A percentile compares a stretch with the other conserved stretches of the same genome.
phyloP scores from a whole-genome alignment of 2,329 filamentous ascomycete species.

The Aureobasidium sp. region DNA sequence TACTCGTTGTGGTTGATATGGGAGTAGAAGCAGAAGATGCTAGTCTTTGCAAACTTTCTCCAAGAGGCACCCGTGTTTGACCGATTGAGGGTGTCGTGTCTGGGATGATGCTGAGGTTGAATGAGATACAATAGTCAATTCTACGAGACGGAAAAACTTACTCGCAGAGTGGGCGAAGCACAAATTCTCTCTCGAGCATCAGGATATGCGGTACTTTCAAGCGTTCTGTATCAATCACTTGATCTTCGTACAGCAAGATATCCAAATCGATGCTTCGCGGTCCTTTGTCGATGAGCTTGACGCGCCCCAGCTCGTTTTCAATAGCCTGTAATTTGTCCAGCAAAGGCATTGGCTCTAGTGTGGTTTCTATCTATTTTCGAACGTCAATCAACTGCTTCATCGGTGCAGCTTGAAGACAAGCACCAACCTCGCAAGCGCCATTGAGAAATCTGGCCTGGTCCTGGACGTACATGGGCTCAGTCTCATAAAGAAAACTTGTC shows the following conservation, averaged over 20 bases:
- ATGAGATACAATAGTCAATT: background rate
- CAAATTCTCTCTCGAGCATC: conserved; percentile 88
- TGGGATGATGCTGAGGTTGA: conserved; percentile 32
- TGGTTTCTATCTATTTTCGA: conserved; percentile 64
- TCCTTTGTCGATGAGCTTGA: conserved; percentile 84
- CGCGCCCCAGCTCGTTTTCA: conserved; percentile 68
- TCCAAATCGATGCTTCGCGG: conserved; percentile 93
- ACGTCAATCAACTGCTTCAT: conserved; percentile 14
- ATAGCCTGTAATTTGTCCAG: conserved; percentile 77
- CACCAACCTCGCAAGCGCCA: conserved; percentile 76
- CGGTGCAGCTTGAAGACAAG: background rate
- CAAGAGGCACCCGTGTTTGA: conserved; percentile 15
- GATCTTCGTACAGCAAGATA: conserved; percentile 71
- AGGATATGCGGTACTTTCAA: conserved; percentile 77
- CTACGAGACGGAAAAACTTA: conserved; percentile 30
- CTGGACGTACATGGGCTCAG: conserved; percentile 89
- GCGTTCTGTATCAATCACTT: conserved; percentile 57
- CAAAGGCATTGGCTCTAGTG: conserved; percentile 62
- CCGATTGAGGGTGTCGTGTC: conserved; percentile 27
- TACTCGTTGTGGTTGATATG: conserved; percentile 24
- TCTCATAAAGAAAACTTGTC: conserved; percentile 90
- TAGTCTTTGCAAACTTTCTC: background rate
- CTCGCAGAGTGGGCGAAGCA: conserved; percentile 78
- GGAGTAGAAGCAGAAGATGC: conserved; percentile 12
- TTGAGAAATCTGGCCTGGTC: conserved; percentile 87